A percentile compares a stretch with the other conserved stretches of the same genome.
These are phyloP conservation scores for Blepharisma undulans DNA, from an alignment of 169 alveolate genomes.

Conservation along the genomic window DNA sequence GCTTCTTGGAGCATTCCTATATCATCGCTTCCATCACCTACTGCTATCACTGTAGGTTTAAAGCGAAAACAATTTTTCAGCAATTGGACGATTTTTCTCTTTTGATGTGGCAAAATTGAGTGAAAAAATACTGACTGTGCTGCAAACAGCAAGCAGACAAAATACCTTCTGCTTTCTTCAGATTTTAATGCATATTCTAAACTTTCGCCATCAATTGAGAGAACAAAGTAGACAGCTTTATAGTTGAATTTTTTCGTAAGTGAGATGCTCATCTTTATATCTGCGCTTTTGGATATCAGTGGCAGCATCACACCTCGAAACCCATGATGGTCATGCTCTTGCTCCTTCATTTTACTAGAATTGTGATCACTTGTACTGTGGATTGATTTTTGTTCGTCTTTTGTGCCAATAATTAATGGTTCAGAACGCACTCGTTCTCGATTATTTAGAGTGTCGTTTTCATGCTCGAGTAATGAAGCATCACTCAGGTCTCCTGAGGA, in stretches of 20 bases:
- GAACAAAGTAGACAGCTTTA: neutral
- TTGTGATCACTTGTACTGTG: neutral
- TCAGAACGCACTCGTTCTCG: neutral
- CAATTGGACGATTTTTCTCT: constrained; percentile 22
- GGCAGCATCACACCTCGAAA: neutral
- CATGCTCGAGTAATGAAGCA: neutral
- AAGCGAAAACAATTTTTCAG: neutral
- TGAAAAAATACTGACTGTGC: neutral
- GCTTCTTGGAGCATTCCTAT: constrained; percentile 8
- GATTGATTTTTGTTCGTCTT: neutral
- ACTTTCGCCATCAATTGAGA: neutral
- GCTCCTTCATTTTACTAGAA: neutral
- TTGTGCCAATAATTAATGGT: neutral
- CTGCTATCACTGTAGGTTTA: constrained; percentile 18
- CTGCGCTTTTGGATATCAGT: neutral
- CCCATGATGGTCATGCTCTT: neutral
- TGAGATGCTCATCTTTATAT: neutral
- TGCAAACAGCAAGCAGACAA: constrained; percentile 8
- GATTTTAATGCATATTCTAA: neutral
- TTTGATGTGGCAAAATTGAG: neutral
- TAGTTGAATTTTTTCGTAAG: neutral
- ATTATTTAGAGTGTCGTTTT: neutral
- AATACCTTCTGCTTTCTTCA: neutral
- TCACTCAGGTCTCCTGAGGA: neutral
- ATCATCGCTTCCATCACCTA: constrained; percentile 21